Base-by-base conservation (phyloP, 140 eudicot genomes). In the Cichorium intybus region DNA sequence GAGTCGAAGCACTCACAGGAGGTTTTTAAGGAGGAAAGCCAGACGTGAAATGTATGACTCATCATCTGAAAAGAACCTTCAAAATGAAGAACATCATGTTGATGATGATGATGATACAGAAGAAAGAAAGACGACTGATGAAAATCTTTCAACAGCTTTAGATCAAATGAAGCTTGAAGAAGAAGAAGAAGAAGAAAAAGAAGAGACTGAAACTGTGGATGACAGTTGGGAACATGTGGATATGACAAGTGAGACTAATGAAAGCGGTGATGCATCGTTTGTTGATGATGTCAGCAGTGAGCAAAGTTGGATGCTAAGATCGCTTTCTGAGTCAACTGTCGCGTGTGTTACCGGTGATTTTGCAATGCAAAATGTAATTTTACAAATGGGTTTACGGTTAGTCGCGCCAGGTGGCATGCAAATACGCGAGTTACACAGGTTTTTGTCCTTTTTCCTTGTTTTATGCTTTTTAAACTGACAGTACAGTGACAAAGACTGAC, bases 341-440 rank as follows among this genome's bases (percentile, higher is more conserved):
- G 99, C 99, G 60, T 93, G 99, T 69, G 61, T 88, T 18, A 93
- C 99, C 17, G 74, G 79, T 77, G 99, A 93, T 54, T 93, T 53
- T 63, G 99, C 99, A 6, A 93, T 93, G 99, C 99, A 93, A 75
- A 93, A 93, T 66, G 99, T 88, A 68, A 69, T 93, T 35, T 81
- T 88, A 71, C 99, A 93, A 76, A 93, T 93, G 93, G 99, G 99
- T 27, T 78, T 93, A 67, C 93, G 97, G 29, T 74, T 93, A 52
- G 69, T 93, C 59, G 99, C 99, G 3, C 97, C 97, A 45, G 97
- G 95, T 53, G 99, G 99, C 60, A 85, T 93, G 99, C 99, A 93
- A 78, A 93, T 93, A 14, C 93, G 95, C 5, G 97, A 93, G 82
- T 72, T 93, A 50, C 95, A 88, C 80, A 88, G 99, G 99, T 92